A percentile compares a stretch with the other conserved stretches of the same genome.
These are phyloP conservation scores for Glycine tomentella DNA, from an alignment of 306 rosid species.

Conservation along the genomic window DNA sequence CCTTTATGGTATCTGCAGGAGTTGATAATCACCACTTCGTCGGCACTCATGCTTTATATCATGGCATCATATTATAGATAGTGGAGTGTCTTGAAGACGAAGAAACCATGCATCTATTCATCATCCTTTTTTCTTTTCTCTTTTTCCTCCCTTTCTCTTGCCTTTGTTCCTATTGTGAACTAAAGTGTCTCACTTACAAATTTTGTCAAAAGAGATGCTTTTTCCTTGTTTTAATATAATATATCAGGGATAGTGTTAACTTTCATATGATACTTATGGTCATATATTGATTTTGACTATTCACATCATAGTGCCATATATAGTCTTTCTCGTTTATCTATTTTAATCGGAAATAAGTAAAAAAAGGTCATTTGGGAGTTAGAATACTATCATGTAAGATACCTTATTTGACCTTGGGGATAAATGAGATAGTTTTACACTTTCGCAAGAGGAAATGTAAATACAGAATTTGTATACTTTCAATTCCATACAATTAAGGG, in stretches of 20 bases:
- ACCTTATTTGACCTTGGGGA: not conserved
- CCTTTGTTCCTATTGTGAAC: constrained; percentile 8
- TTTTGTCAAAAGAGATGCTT: constrained; percentile 47
- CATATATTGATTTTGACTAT: not conserved
- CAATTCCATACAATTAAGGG: too few relatives aligned
- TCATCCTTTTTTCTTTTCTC: not conserved
- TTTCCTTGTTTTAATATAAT: constrained; percentile 13
- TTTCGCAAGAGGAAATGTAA: not conserved
- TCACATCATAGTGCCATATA: not conserved
- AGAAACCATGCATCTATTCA: constrained; percentile 41
- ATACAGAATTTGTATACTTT: too few relatives aligned
- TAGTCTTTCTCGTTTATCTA: not conserved
- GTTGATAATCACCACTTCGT: constrained; percentile 72
- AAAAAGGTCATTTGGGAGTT: not conserved
- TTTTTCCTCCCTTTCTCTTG: not conserved
- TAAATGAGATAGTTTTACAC: not conserved
- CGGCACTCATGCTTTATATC: constrained; percentile 71
- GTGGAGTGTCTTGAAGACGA: constrained; percentile 45
- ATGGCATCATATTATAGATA: constrained; percentile 87
- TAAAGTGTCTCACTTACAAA: constrained; percentile 34
- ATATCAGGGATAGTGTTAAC: not conserved
- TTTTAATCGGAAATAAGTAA: not conserved
- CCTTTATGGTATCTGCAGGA: constrained; percentile 66
- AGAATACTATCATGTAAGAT: not conserved
- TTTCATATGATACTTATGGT: not conserved